These are phyloP conservation scores for Salvia miltiorrhiza DNA, from an alignment of 257 asterid genomes.

Conservation along the genomic window DNA sequence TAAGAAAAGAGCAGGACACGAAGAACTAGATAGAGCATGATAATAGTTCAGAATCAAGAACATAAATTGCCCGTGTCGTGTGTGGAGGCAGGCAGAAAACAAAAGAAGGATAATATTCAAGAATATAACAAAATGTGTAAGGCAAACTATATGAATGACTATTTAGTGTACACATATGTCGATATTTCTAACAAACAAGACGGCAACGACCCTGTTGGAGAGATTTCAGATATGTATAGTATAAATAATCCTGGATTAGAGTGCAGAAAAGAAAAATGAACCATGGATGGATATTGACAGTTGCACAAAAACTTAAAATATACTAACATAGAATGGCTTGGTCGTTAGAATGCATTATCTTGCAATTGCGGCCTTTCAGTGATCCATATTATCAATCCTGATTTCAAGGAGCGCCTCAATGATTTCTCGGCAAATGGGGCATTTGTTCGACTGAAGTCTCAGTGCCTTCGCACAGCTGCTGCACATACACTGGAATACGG, in stretches of 20 bases:
- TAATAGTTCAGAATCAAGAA: background rate
- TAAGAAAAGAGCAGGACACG: background rate
- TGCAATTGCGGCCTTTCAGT: constrained; percentile 18
- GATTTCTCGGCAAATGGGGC: constrained; percentile 65
- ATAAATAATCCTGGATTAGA: constrained; percentile 18
- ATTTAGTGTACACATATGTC: constrained; percentile 32
- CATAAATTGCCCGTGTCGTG: background rate
- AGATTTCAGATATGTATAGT: constrained; percentile 23
- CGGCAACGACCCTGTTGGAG: constrained; percentile 12
- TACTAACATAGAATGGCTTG: constrained; percentile 17
- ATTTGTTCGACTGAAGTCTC: constrained; percentile 66
- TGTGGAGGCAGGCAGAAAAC: background rate
- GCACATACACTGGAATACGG: constrained; percentile 66
- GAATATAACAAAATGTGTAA: constrained; percentile 26
- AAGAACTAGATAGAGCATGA: background rate
- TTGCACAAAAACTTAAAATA: constrained; percentile 27
- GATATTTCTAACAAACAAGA: constrained; percentile 16
- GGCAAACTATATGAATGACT: constrained; percentile 32
- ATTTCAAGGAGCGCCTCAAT: constrained; percentile 60
- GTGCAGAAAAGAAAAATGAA: constrained; percentile 14
- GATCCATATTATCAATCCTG: constrained; percentile 35
- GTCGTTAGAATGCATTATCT: constrained; percentile 9
- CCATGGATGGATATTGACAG: constrained; percentile 31
- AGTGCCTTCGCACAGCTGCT: constrained; percentile 55
- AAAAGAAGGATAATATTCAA: constrained; percentile 15